Evolutionary conservation across 345 rosid genomes (phyloP), one percentile per base, ranked within the genome.

Genomic region (Citrus reticulata): DNA sequence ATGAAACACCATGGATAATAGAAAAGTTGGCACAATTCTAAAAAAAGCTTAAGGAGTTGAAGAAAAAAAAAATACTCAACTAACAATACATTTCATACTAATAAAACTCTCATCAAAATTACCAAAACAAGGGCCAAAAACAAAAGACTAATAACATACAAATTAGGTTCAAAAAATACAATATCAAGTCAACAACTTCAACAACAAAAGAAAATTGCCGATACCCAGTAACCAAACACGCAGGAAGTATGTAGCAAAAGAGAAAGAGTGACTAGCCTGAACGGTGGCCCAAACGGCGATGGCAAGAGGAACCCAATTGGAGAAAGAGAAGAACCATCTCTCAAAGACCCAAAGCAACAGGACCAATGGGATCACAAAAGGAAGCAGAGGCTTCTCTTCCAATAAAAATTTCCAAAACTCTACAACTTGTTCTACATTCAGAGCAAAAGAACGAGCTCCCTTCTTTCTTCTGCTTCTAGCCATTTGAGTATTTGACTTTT

Each of bases 221-320:
- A 54, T 54, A 51, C 20, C 57, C 57, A 51, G 5, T 16, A 19
- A 54, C 22, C 58, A 54, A 54, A 3, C 4, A 5, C 58, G 4
- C 8, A 54, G 19, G 5, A 54, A 54, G 8, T 4, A 73, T 1
- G 22, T 0, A 14, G 8, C 29, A 63, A 35, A 22, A 34, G 9
- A 40, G 13, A 64, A 63, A 20, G 5, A 67, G 55, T 17, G 25
- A 16, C 79, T 83, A 74, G 80, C 99, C 99, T 93, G 98, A 82
- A 90, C 66, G 74, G 98, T 89, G 35, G 93, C 97, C 97, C 96
- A 95, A 63, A 95, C 97, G 70, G 97, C 97, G 57, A 91, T 87
- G 64, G 86, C 87, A 76, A 96, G 91, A 75, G 94, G 98, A 82
- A 96, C 91, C 99, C 98, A 96, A 55, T 89, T 91, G 81, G 97